phyloP scores from a whole-genome alignment of 768 basidiomycete genomes.

The Suillus spraguei region DNA sequence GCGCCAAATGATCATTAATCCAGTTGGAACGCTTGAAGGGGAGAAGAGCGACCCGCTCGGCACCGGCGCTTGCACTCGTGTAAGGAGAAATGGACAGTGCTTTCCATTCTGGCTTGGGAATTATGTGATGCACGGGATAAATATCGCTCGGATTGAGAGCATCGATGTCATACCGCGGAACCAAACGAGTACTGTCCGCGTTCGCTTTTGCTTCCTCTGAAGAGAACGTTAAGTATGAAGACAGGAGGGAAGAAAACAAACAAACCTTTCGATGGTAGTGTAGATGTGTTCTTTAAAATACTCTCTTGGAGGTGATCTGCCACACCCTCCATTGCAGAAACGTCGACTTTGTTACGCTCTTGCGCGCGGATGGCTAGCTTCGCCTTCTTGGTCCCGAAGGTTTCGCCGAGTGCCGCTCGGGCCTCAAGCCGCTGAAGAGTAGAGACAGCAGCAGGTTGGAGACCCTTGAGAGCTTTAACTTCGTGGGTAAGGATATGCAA shows the following conservation, averaged over 20 bases:
- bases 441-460: slow-evolving; percentile 51
- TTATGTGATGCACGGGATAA: slow-evolving; percentile 74
- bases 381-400: slow-evolving; percentile 95
- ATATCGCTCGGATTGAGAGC: slow-evolving; percentile 74
- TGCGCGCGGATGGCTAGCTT: slow-evolving; percentile 81
- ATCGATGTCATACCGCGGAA: slow-evolving; percentile 71
- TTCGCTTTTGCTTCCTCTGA: slow-evolving; percentile 69
- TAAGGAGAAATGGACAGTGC: slow-evolving; percentile 61
- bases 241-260: slow-evolving; percentile 11
- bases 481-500: slow-evolving; percentile 72
- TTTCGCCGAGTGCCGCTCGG: slow-evolving; percentile 80
- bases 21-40: slow-evolving; percentile 67
- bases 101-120: slow-evolving; percentile 82
- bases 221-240: slow-evolving; percentile 8
- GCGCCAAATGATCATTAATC: slow-evolving; percentile 67
- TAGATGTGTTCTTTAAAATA: slow-evolving; percentile 73
- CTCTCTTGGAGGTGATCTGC: slow-evolving; percentile 80
- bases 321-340: slow-evolving; percentile 83
- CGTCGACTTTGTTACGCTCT: slow-evolving; percentile 90
- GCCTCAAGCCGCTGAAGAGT: slow-evolving; percentile 57
- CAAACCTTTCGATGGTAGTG: slow-evolving; percentile 71
- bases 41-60: slow-evolving; percentile 57
- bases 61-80: slow-evolving; percentile 48
- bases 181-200: slow-evolving; percentile 65
- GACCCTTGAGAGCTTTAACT: slow-evolving; percentile 83